Evolutionary conservation across 495 filamentous ascomycete genomes (phyloP).

Genomic region (Penicillium bialowiezense): DNA sequence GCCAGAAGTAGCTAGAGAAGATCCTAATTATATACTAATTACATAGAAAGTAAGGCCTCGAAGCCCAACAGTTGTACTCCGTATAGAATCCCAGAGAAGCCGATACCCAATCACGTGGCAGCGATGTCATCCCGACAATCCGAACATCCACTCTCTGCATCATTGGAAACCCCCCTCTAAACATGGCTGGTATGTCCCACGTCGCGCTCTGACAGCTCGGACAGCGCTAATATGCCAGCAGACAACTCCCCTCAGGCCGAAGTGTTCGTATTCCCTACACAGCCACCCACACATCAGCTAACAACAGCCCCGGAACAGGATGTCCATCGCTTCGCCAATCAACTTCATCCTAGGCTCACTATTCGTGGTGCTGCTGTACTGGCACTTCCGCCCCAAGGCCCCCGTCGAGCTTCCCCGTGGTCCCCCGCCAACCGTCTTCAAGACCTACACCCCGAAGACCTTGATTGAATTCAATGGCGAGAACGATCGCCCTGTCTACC

Average conservation of each 20-base stretch:
- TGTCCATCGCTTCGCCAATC: slow-evolving; percentile 69
- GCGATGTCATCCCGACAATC: slow-evolving; percentile 7
- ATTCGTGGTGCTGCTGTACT: slow-evolving; percentile 67
- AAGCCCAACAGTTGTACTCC: not conserved
- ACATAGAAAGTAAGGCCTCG: not conserved
- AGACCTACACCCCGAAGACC: slow-evolving; percentile 82
- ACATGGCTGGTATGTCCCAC: slow-evolving; percentile 1
- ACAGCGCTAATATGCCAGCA: slow-evolving; percentile 7
- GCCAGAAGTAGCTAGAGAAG: not conserved
- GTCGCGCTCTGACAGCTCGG: not conserved
- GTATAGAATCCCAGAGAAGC: not conserved
- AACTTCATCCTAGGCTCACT: slow-evolving; percentile 73
- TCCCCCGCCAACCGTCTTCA: slow-evolving; percentile 78
- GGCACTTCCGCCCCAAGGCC: slow-evolving; percentile 60
- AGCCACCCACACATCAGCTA: not conserved
- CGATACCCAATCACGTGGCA: slow-evolving; percentile 4
- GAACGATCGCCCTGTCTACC: slow-evolving; percentile 70
- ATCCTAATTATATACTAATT: no score
- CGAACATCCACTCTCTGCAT: not conserved
- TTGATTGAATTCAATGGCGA: slow-evolving; percentile 85
- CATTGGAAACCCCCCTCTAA: not conserved
- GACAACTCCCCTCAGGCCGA: slow-evolving; percentile 21
- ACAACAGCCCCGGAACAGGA: slow-evolving; percentile 29
- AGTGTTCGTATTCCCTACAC: slow-evolving; percentile 17
- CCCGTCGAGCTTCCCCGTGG: slow-evolving; percentile 61